Conservation (phyloP, 129 eudicot species). For the Arctium minus region DNA sequence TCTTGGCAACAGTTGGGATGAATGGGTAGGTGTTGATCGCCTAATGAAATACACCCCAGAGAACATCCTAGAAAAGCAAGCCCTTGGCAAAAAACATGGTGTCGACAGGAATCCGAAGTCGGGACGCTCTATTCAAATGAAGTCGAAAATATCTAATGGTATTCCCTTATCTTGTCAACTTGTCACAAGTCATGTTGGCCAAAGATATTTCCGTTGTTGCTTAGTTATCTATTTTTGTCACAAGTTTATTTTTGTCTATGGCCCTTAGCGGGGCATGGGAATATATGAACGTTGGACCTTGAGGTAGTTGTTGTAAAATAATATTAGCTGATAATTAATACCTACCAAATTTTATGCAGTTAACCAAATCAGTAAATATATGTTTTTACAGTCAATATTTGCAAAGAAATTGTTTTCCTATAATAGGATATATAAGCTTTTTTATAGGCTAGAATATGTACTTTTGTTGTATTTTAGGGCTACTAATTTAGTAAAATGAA, state of each 20-base stretch:
- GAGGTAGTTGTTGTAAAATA: neutral
- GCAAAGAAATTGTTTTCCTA: too few relatives aligned
- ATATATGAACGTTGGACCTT: neutral
- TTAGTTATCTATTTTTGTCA: neutral
- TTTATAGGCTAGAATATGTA: too few relatives aligned
- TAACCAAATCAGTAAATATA: neutral
- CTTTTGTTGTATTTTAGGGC: too few relatives aligned
- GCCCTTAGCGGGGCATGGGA: neutral
- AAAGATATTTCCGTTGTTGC: neutral
- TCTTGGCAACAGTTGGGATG: conserved; percentile 88
- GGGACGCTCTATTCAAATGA: conserved; percentile 51
- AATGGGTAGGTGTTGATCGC: conserved; percentile 79
- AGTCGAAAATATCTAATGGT: conserved; percentile 66
- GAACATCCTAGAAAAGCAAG: conserved; percentile 59
- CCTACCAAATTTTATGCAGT: neutral
- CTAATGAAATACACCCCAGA: conserved; percentile 70
- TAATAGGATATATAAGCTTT: too few relatives aligned
- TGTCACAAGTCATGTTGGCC: neutral
- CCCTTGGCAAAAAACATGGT: conserved; percentile 63
- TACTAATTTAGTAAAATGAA: too few relatives aligned
- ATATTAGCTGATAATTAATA: neutral
- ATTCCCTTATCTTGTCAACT: conserved; percentile 11
- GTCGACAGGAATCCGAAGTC: conserved; percentile 57
- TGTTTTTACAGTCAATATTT: neutral
- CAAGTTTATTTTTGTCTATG: too few relatives aligned